Evolutionary conservation across 352 stramenopile species (phyloP), one percentile per base, ranked within the genome.

Genomic region (Globisporangium iwayamae): DNA sequence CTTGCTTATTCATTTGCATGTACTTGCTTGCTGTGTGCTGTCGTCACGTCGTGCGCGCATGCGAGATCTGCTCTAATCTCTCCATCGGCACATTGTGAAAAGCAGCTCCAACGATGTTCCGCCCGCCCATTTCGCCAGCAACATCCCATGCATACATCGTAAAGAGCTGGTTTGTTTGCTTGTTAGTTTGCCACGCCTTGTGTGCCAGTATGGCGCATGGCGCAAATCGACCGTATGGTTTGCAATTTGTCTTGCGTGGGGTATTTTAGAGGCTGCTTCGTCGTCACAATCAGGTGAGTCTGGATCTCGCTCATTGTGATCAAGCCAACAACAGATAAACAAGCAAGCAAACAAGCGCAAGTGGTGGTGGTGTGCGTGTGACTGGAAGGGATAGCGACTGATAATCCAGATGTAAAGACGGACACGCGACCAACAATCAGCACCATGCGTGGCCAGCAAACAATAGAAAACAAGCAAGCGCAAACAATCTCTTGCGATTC

Each of bases 391-490:
- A 56, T 34, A 8, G 50, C 18, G 50, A 28, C 50, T 25, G 50
- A 41, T 56, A 47, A 36, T 48, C 34, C 54, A 48, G n/a, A 47
- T 45, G 38, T 47, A 47, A 47, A 60, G 54, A 22, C 54, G 34
- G 54, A 38, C 13, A 43, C 13, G 11, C 54, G 39, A 50, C 10
- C 20, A 60, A 32, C 54, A 60, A 34, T 38, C 50, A 43, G 7
- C 28, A 0, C 11, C 39, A 10, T 43, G 38, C 38, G 38, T 43
- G 38, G 3, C 38, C 38, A 43, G 38, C 38, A 36, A 43, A 10
- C 38, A 36, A 36, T 36, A 5, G 32, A 36, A 36, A 36, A 9
- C 32, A 36, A n/a, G 39, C 39, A 45, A 6, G 11, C 14, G 39
- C 25, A 28, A 45, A 11, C 4, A 11, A 45, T 13, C 43, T 22